phyloP scores from a whole-genome alignment of 169 alveolate species.

The Amoebophrya sp. region DNA sequence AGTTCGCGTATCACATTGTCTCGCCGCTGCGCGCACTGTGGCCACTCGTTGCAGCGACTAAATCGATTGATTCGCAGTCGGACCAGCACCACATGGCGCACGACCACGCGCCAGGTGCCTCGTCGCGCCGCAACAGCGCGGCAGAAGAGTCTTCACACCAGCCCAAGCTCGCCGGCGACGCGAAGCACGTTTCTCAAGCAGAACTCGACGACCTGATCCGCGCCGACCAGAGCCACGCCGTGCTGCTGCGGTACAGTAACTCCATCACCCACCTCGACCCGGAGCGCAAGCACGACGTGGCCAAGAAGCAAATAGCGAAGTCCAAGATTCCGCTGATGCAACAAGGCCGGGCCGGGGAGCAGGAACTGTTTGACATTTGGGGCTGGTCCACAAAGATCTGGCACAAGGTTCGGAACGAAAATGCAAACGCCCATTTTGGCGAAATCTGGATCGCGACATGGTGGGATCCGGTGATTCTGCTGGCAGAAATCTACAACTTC shows the following conservation, averaged over 20 bases:
- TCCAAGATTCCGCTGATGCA: neutral
- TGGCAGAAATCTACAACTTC: neutral
- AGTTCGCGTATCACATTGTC: too few relatives aligned
- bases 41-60: too few relatives aligned
- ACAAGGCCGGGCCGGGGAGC: neutral
- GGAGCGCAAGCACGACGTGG: neutral
- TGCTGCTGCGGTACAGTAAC: neutral
- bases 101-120: too few relatives aligned
- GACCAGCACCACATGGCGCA: too few relatives aligned
- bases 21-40: too few relatives aligned
- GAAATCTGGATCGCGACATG: neutral
- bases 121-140: too few relatives aligned
- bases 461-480: neutral
- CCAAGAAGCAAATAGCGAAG: neutral
- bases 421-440: neutral
- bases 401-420: neutral
- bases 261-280: neutral
- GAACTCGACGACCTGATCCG: neutral
- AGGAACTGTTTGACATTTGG: too few relatives aligned
- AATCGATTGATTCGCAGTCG: too few relatives aligned
- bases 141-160: too few relatives aligned
- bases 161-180: too few relatives aligned
- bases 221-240: neutral
- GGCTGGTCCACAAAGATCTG: too few relatives aligned
- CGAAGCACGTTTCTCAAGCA: neutral